Base-by-base conservation (phyloP, 1,139 yeast genomes). In the Wickerhamomyces sp. region DNA sequence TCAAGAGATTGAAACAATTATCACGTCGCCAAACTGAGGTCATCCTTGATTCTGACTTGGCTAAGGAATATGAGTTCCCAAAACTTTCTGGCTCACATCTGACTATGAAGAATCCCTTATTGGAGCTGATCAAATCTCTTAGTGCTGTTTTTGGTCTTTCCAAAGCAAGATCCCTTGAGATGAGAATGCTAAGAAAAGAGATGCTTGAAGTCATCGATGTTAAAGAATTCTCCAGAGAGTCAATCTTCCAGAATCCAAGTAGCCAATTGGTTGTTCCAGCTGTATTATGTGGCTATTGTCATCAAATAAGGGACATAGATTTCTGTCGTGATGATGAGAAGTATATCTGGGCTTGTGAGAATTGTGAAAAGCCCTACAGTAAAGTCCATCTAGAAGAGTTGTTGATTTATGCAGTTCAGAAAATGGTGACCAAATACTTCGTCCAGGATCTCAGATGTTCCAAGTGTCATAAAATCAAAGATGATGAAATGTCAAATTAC, bases 361-460 rank as follows among this genome's bases (percentile, higher is more conserved):
- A 75, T 34, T 94, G 99, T 62, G 75, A 72, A 32, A 76, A 73
- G 48, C 72, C 77, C 2, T 83, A 84, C 61, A 83, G 84, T 57
- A 76, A 79, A 49, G 76, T 86, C 6, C 75, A 81, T 2, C 61
- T 94, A 32, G 98, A 94, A 61, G 97, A 93, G 59, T 76, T 76
- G 41, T 68, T 93, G 43, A 81, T 94, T 29, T 78, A 78, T 32
- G 84, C 83, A 52, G 72, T 85, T 44, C 73, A 77, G 52, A 71
- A 75, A 49, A 59, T 75, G 34, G 50, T 87, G 4, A 74, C 83
- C n/a, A 68, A 73, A 44, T 93, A 76, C 63, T 80, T 81, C 59
- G 69, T 76, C 37, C 99, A 94, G 65, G 99, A 93, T 63, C 70
- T 87, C 57, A 78, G 77, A 55, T 94, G 99, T 64, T 62, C 67